Evolutionary conservation across 1,139 yeast species (phyloP).

Genomic region (Yamadazyma jaroonii): DNA sequence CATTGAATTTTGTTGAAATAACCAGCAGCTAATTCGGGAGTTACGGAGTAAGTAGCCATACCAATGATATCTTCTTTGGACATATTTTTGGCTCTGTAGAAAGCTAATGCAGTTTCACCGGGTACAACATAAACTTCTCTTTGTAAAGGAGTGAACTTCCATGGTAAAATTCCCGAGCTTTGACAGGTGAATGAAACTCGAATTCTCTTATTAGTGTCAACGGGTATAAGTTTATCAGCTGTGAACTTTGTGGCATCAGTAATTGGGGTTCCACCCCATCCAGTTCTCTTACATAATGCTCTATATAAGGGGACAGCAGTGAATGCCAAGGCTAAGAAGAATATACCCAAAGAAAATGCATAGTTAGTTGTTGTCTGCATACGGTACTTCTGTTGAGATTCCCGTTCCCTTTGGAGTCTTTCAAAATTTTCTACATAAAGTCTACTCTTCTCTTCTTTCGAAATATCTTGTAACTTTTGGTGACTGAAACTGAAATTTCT

Average conservation of each 20-base stretch:
- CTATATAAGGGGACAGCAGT: conserved; percentile 93
- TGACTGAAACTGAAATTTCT: not conserved
- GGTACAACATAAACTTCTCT: conserved; percentile 91
- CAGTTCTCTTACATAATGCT: conserved; percentile 91
- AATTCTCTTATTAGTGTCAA: conserved; percentile 80
- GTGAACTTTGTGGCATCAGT: conserved; percentile 81
- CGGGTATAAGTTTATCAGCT: conserved; percentile 83
- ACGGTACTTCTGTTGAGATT: conserved; percentile 27
- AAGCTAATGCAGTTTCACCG: conserved; percentile 97
- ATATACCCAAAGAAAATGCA: conserved; percentile 65
- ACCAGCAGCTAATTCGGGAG: conserved; percentile 95
- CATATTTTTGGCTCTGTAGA: conserved; percentile 85
- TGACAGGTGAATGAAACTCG: conserved; percentile 87
- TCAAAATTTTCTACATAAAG: conserved; percentile 16
- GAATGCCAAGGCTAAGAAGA: conserved; percentile 78
- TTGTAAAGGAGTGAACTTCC: conserved; percentile 95
- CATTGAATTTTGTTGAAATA: conserved; percentile 97
- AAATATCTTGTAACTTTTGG: not conserved
- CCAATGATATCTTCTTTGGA: conserved; percentile 92
- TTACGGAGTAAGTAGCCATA: conserved; percentile 95
- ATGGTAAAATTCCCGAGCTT: conserved; percentile 86
- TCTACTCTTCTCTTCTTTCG: conserved; percentile 15
- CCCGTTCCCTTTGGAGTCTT: conserved; percentile 21
- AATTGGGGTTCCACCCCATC: conserved; percentile 94
- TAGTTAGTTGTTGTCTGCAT: conserved; percentile 65